Evolutionary conservation across 2,329 filamentous ascomycete genomes (phyloP), one percentile per base, ranked within the genome.

Genomic region (Fusarium piperis): DNA sequence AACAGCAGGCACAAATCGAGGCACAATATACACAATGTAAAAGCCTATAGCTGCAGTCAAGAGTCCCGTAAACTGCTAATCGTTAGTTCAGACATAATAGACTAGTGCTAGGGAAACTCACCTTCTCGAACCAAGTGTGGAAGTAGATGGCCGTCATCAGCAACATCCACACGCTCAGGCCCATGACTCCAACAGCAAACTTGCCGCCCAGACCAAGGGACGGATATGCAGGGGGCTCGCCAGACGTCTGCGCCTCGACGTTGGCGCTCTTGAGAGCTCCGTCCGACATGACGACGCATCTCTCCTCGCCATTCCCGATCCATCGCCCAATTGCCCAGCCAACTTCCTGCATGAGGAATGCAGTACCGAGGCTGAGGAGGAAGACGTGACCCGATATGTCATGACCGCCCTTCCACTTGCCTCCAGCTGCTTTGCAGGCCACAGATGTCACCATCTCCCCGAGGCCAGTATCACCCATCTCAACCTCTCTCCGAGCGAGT

Each of bases 91-190:
- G n/a, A 18, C 32, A 18, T 2, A 11, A 4, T 11, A 6, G 0
- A 15, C 23, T 7, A 8, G 1, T n/a, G 10, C 13, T 2, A 1
- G 5, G 32, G 23, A 18, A n/a, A 79, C 86, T 77, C 76, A 93
- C 92, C 92, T 98, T 99, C 85, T 99, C 96, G 76, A 97, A 91
- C 95, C 95, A 98, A 1, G 96, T 99, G 81, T 99, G 96, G 78
- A 99, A 99, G 86, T 95, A 99, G 39, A 97, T 95, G 3, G 95
- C 95, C 41, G 96, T 99, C 96, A 99, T 99, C 68, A 98, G 86
- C 79, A 99, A 82, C 96, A 99, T 99, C 94, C 96, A 98, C 85
- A 91, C 89, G 78, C 92, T 94, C 78, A 98, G 77, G 0, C 82
- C 90, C 18, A 92, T 87, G 28, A 98, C 89, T 0, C 78, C 86